Evolutionary conservation across 2,329 filamentous ascomycete genomes (phyloP), one percentile per base, ranked within the genome.

Genomic region (Aureobasidium sp.): DNA sequence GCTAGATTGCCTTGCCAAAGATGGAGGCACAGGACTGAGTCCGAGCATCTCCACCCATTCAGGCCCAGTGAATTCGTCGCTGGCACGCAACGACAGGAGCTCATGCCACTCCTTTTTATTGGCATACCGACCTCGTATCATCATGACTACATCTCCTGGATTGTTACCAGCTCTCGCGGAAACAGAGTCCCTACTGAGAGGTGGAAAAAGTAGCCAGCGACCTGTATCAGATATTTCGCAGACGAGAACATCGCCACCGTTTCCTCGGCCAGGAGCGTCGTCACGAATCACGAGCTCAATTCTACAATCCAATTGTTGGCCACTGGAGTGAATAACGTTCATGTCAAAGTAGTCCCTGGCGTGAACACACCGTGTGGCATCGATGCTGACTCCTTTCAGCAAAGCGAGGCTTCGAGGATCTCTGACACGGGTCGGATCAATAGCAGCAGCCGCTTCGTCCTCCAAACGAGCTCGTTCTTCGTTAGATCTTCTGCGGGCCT

Each of bases 31-130:
- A 31, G 87, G 87, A 37, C 79, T 78, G 34, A 83, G 74, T n/a
- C 85, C 85, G n/a, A 97, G 77, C 75, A 97, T 90, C 42, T 89
- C 83, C 41, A 97, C 79, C 94, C 94, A 99, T 74, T 97, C 94
- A 17, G 84, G 77, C 6, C 88, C 86, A 63, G 91, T 86, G 62
- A 90, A 87, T 65, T 91, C 87, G 70, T 90, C 85, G 59, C 92
- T 87, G 2, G 89, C 85, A 11, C 81, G 83, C 17, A 97, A 79
- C n/a, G 85, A 87, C 63, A 97, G 78, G 7, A 96, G 78, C 75
- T 99, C 92, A 65, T 87, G 87, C 92, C 93, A 97, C 66, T 89
- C 85, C 58, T 82, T 75, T 25, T 79, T 78, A 51, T 79, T 78
- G 8, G 81, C 82, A 41, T 84, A 83, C 65, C 79, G 78, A 44